Conservation (phyloP, 176 grass and related monocot genomes). For the Oryza longistaminata region DNA sequence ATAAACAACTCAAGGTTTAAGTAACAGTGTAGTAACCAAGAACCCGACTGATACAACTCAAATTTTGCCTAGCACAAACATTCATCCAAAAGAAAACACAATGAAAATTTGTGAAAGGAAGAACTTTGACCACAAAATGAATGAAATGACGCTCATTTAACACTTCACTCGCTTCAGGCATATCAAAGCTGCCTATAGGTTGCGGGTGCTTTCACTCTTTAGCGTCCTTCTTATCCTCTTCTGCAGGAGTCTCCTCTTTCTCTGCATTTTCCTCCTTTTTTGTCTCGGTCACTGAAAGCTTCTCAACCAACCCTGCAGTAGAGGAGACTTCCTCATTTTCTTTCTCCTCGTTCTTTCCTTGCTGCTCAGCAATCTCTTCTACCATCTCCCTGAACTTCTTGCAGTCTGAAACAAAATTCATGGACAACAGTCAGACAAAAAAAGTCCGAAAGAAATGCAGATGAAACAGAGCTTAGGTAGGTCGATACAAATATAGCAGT, state of each 20-base stretch:
- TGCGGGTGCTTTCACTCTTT: conserved; percentile 16
- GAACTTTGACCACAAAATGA: conserved; percentile 38
- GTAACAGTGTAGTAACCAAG: conserved; percentile 12
- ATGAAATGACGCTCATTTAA: conserved; percentile 31
- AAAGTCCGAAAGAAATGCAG: neutral
- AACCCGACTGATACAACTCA: neutral
- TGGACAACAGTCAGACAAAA: neutral
- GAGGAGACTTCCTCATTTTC: conserved; percentile 52
- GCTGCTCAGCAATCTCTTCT: conserved; percentile 58
- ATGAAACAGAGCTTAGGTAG: neutral
- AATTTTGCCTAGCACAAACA: conserved; percentile 31
- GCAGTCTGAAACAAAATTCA: conserved; percentile 51
- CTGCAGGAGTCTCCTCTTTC: conserved; percentile 36
- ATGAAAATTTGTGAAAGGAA: conserved; percentile 50
- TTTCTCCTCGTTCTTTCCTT: conserved; percentile 33
- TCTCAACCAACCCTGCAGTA: conserved; percentile 50
- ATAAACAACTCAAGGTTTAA: conserved; percentile 23
- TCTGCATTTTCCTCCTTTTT: conserved; percentile 29
- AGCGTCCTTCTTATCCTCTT: conserved; percentile 36
- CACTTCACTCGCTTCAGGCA: neutral
- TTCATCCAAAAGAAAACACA: conserved; percentile 27
- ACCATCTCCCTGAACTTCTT: conserved; percentile 69
- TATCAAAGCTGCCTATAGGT: conserved; percentile 6
- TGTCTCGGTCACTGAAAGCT: conserved; percentile 36
- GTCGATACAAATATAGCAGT: neutral